Evolutionary conservation across 2,329 filamentous ascomycete species (phyloP).

Genomic region (Seiridium unicorne): DNA sequence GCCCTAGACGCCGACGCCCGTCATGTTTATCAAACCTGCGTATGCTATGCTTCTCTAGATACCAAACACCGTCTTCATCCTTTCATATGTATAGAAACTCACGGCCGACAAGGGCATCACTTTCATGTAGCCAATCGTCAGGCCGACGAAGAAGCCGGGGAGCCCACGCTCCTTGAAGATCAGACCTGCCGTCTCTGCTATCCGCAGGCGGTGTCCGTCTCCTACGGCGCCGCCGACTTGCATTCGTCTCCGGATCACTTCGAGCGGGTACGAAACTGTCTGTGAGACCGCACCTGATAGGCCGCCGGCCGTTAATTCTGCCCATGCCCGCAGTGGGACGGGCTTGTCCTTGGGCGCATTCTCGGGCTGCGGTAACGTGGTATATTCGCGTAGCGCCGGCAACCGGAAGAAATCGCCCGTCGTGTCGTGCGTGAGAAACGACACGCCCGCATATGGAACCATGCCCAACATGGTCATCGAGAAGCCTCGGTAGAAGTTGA

Average conservation of each 20-base stretch:
- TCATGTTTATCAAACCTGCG: too few relatives aligned
- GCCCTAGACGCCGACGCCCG: too few relatives aligned
- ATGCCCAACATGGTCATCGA: slow-evolving; percentile 87
- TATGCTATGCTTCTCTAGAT: slow-evolving; percentile 47
- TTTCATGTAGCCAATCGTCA: slow-evolving; percentile 95
- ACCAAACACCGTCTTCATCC: slow-evolving; percentile 60
- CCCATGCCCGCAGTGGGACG: slow-evolving; percentile 76
- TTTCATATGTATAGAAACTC: slow-evolving; percentile 65
- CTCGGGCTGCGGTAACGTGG: slow-evolving; percentile 66
- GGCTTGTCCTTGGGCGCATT: slow-evolving; percentile 58
- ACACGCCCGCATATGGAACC: slow-evolving; percentile 94
- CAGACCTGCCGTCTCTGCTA: slow-evolving; percentile 73
- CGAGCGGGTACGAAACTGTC: slow-evolving; percentile 88
- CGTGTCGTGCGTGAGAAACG: slow-evolving; percentile 93
- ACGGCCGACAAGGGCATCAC: slow-evolving; percentile 84
- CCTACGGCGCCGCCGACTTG: slow-evolving; percentile 94
- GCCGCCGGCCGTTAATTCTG: slow-evolving; percentile 81
- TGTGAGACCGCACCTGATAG: slow-evolving; percentile 87
- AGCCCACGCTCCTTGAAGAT: slow-evolving; percentile 76
- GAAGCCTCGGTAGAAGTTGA: slow-evolving; percentile 96
- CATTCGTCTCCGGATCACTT: slow-evolving; percentile 90
- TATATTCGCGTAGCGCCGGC: slow-evolving; percentile 66
- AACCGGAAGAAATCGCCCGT: slow-evolving; percentile 79
- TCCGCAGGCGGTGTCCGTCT: slow-evolving; percentile 75
- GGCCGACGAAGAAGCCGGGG: slow-evolving; percentile 84